These are phyloP conservation scores for Vararia minispora DNA, from an alignment of 768 basidiomycete species.

Conservation along the genomic window DNA sequence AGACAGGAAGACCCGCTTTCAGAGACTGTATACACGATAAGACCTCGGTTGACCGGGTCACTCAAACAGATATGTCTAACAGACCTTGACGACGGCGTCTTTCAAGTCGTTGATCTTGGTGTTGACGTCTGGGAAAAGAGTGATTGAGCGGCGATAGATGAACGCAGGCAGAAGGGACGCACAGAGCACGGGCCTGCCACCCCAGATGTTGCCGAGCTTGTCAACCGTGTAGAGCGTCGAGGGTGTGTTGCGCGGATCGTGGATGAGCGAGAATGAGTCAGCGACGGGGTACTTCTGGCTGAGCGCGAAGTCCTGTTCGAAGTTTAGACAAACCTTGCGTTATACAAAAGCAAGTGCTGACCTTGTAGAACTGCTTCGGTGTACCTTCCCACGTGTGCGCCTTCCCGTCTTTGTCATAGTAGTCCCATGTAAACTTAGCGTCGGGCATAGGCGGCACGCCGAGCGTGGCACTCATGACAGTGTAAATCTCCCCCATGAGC, in stretches of 20 bases:
- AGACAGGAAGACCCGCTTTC: constrained; percentile 82
- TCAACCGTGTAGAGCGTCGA: constrained; percentile 83
- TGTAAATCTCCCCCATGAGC: constrained; percentile 76
- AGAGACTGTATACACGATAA: constrained; percentile 28
- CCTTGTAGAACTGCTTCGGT: constrained; percentile 67
- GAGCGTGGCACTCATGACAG: constrained; percentile 72
- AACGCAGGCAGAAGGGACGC: constrained; percentile 18
- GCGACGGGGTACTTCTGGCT: constrained; percentile 22
- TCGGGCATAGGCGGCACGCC: constrained; percentile 75
- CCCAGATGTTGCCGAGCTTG: constrained; percentile 88
- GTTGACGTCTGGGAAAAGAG: constrained; percentile 60
- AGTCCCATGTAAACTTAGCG: constrained; percentile 77
- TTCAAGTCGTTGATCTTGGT: constrained; percentile 77
- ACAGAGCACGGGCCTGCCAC: constrained; percentile 79
- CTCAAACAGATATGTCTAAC: too few species aligned
- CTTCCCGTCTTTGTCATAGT: constrained; percentile 73
- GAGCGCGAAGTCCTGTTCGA: constrained; percentile 14
- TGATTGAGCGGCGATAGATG: not conserved
- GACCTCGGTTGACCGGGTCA: too few species aligned
- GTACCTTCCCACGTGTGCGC: constrained; percentile 68
- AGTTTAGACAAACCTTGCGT: too few species aligned
- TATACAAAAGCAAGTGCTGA: constrained; percentile 2
- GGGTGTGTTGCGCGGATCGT: constrained; percentile 85
- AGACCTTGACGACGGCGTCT: constrained; percentile 63
- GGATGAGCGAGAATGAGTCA: constrained; percentile 86